A percentile compares a stretch with the other conserved stretches of the same genome.
Evolutionary conservation across 257 asterid genomes (phyloP).

Genomic region (Cynanchum wilfordii): DNA sequence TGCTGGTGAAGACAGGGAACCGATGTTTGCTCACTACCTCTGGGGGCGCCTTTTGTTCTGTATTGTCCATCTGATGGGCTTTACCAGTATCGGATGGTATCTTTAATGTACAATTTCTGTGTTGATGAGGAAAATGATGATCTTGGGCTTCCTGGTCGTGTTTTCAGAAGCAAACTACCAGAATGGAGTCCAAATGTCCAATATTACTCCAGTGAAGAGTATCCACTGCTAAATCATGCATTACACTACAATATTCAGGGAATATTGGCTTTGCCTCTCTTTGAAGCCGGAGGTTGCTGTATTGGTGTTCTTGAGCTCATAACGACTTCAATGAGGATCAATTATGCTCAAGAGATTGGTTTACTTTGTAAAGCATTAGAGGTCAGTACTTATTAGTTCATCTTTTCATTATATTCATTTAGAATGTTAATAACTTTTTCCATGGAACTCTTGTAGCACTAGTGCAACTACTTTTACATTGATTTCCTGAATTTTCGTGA

Average conservation of each 20-base stretch:
- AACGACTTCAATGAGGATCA: conserved; percentile 20
- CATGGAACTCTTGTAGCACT: too few relatives aligned
- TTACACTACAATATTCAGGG: conserved; percentile 16
- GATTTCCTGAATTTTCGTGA: too few relatives aligned
- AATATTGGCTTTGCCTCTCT: conserved; percentile 24
- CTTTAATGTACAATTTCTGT: conserved; percentile 18
- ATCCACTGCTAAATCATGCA: conserved; percentile 22
- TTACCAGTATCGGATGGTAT: conserved; percentile 20
- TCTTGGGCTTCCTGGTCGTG: conserved; percentile 27
- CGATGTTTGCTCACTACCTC: conserved; percentile 21
- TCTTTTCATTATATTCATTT: not conserved
- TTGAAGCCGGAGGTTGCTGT: conserved; percentile 22
- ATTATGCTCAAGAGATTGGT: conserved; percentile 24
- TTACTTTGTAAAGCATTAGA: conserved; percentile 24
- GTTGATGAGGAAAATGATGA: conserved; percentile 11
- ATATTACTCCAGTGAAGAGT: conserved; percentile 23
- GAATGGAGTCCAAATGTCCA: conserved; percentile 32
- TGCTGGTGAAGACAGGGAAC: conserved; percentile 15
- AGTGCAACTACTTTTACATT: too few relatives aligned
- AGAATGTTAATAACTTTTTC: not conserved
- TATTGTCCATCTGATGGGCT: conserved; percentile 18
- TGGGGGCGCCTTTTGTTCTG: conserved; percentile 21
- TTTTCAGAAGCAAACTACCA: conserved; percentile 21
- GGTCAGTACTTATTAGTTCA: conserved; percentile 16
- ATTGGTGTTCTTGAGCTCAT: conserved; percentile 27